Percentiles rank a stretch among this genome's conserved stretches.
Evolutionary conservation across 2,329 filamentous ascomycete genomes (phyloP).

Genomic region (Ceratocystis lukuohia): DNA sequence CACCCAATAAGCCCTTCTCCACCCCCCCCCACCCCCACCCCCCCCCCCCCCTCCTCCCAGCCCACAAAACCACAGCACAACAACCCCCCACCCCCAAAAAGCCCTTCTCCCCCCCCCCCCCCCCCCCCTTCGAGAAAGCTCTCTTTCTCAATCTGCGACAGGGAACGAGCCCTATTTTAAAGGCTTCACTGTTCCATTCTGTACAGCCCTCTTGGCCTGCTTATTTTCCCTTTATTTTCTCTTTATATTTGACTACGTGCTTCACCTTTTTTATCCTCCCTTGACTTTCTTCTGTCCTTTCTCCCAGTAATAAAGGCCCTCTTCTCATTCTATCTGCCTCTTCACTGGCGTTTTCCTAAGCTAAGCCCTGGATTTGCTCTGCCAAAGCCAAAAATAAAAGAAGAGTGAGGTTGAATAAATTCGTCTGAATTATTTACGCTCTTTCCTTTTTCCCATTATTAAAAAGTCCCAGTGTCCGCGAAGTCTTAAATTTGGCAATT

Average conservation of each 20-base stretch:
- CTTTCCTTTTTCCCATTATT: not conserved
- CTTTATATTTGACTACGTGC: not conserved
- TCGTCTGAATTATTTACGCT: not conserved
- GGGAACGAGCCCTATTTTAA: not conserved
- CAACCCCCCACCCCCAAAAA: not conserved
- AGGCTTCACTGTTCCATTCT: not conserved
- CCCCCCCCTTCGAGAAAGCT: too few species aligned
- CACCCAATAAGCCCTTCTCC: not conserved
- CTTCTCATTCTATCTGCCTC: not conserved
- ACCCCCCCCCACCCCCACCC: not conserved
- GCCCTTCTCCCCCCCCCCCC: not conserved
- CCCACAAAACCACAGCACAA: not conserved
- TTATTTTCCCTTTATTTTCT: constrained; percentile 1
- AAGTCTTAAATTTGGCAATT: not conserved
- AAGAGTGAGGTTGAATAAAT: not conserved
- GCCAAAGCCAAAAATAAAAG: too few species aligned
- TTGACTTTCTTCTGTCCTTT: not conserved
- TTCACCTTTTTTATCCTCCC: not conserved
- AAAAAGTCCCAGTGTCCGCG: not conserved
- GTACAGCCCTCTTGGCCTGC: constrained; percentile 1
- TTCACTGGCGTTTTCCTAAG: not conserved
- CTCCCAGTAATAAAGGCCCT: not conserved
- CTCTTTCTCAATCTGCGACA: not conserved
- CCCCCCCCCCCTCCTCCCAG: too few species aligned
- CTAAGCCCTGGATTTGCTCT: too few species aligned